Evolutionary conservation across 371 early-diverging fungal genomes (phyloP), one percentile per base, ranked within the genome.

Genomic region (Mucor irregularis): DNA sequence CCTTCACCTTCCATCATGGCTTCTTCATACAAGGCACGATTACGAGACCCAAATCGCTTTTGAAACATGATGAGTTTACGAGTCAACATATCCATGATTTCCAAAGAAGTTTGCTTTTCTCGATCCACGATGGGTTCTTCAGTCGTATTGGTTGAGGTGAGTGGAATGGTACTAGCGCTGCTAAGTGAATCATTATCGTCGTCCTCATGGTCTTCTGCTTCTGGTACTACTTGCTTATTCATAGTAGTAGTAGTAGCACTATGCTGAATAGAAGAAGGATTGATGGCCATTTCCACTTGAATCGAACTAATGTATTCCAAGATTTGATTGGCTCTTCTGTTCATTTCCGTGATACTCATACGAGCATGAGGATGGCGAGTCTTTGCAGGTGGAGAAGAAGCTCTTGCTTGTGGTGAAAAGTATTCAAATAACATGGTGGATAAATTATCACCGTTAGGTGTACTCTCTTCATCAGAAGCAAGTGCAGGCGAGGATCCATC

Each of bases 271-370:
- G 28, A 7, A 21, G 19, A 21, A 22, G 53, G 52, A 37, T 69
- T 69, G 30, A 68, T 71, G 4, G 74, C 74, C 78, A 82, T 79
- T 21, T 76, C 73, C 11, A 80, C 70, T 54, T 83, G 85, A 4
- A 79, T 61, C 2, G 80, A 77, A 31, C 76, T 68, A 16, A 85
- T 79, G 52, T 83, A 82, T 39, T 85, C 85, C 44, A 81, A 55
- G n/a, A 85, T 61, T 21, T 76, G 77, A 47, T 77, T 77, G 10
- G 80, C 73, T n/a, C 85, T 74, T 63, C 78, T 72, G 56, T 68
- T 81, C 85, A 83, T 85, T 52, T 85, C 83, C 26, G 66, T 63
- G 4, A 85, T 52, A 9, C 74, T 71, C 73, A 82, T 76, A 25
- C 66, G 64, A 21, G 75, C 52, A 42, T 76, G 63, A 0, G 82